Evolutionary conservation across 352 stramenopile species (phyloP).

Genomic region (Globisporangium barbulae): DNA sequence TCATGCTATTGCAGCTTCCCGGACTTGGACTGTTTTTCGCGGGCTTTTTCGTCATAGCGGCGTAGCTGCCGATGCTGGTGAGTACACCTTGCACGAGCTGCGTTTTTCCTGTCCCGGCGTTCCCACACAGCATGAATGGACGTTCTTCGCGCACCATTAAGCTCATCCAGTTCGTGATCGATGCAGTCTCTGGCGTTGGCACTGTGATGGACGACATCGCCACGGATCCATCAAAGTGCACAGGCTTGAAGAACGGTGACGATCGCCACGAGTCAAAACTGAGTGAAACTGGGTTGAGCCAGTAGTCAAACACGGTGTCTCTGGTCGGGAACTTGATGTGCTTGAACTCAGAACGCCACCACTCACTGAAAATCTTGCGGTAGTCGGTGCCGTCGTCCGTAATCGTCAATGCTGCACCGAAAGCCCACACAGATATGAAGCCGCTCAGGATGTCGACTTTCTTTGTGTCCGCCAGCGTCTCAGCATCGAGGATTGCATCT

Average conservation of each 20-base stretch:
- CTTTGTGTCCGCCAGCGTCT: constrained; percentile 54
- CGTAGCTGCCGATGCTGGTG: constrained; percentile 36
- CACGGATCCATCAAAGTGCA: constrained; percentile 74
- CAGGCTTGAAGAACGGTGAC: constrained; percentile 88
- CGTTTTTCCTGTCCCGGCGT: constrained; percentile 93
- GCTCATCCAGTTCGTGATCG: constrained; percentile 93
- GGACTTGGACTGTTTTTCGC: constrained; percentile 20
- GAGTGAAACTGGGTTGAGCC: constrained; percentile 87
- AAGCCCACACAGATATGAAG: constrained; percentile 93
- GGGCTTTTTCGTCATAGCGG: constrained; percentile 19
- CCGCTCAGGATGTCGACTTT: constrained; percentile 87
- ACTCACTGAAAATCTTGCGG: constrained; percentile 93
- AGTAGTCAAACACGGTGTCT: constrained; percentile 97
- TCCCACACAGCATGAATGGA: constrained; percentile 93
- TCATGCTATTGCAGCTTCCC: constrained; percentile 54
- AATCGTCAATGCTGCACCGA: constrained; percentile 85
- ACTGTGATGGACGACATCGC: constrained; percentile 88
- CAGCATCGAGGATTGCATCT: constrained; percentile 75
- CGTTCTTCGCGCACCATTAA: constrained; percentile 90
- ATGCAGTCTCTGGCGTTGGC: constrained; percentile 91
- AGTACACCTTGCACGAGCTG: constrained; percentile 90
- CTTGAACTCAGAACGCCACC: constrained; percentile 93
- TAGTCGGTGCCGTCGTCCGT: constrained; percentile 93
- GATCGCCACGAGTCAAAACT: constrained; percentile 92
- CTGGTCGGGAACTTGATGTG: constrained; percentile 92